A percentile compares a stretch with the other conserved stretches of the same genome.
phyloP scores from a whole-genome alignment of 768 basidiomycete species.

The Boletus bicolor region DNA sequence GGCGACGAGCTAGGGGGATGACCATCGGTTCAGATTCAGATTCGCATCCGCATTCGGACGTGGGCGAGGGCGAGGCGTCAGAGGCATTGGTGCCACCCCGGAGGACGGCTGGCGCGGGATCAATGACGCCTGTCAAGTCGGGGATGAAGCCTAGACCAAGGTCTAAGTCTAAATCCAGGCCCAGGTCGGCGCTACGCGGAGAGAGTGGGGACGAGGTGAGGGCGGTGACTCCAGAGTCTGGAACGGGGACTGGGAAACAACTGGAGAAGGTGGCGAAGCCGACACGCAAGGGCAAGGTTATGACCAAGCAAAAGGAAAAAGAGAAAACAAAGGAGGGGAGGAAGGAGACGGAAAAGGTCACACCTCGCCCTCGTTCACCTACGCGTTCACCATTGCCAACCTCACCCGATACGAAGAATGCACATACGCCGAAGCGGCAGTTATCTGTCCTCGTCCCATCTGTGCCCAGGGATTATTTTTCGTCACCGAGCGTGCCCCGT shows the following conservation, averaged over 20 bases:
- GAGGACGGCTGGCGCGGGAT: neutral
- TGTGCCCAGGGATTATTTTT: conserved; percentile 26
- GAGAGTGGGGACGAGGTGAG: conserved; percentile 2
- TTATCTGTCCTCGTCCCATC: conserved; percentile 31
- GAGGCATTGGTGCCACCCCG: conserved; percentile 14
- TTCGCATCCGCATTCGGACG: neutral
- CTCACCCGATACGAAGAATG: neutral
- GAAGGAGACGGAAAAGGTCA: neutral
- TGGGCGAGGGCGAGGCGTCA: neutral
- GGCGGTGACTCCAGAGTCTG: neutral
- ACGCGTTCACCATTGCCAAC: conserved; percentile 8
- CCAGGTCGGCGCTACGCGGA: neutral
- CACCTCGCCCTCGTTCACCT: neutral
- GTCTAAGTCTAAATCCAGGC: conserved; percentile 8
- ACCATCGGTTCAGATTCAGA: conserved; percentile 1
- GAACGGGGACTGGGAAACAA: neutral
- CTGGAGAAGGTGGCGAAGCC: neutral
- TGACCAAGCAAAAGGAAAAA: neutral
- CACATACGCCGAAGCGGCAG: conserved; percentile 17
- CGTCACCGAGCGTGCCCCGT: conserved; percentile 7
- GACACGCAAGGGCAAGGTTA: neutral
- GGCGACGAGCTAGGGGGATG: neutral
- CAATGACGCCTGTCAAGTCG: conserved; percentile 23
- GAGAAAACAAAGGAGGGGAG: neutral
- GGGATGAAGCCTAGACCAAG: conserved; percentile 27